Conservation (phyloP, 2,329 filamentous ascomycete genomes). For the Pyrenophora tritici-repentis region DNA sequence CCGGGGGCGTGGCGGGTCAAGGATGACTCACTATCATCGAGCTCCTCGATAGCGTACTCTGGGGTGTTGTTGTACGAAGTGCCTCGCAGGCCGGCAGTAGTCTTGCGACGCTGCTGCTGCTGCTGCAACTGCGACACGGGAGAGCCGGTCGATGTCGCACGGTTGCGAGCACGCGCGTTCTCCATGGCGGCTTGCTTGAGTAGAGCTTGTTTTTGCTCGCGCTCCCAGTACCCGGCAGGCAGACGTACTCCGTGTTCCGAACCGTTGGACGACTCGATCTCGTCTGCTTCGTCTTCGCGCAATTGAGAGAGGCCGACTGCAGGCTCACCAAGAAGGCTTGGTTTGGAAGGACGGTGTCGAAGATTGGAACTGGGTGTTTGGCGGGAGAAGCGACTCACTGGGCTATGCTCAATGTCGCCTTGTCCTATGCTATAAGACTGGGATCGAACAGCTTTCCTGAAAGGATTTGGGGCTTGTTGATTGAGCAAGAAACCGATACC, state of each 20-base stretch:
- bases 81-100: slow-evolving; percentile 59
- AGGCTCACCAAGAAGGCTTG: slow-evolving; percentile 72
- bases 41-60: slow-evolving; percentile 74
- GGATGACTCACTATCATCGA: slow-evolving; percentile 66
- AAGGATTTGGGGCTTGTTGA: slow-evolving; percentile 75
- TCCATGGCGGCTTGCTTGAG: slow-evolving; percentile 46
- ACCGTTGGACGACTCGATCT: slow-evolving; percentile 67
- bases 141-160: slow-evolving; percentile 36
- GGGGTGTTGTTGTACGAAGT: slow-evolving; percentile 62
- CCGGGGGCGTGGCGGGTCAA: slow-evolving; percentile 47
- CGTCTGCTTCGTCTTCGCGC: slow-evolving; percentile 57
- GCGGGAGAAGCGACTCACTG: slow-evolving; percentile 55
- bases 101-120: slow-evolving; percentile 34
- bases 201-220: slow-evolving; percentile 38
- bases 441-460: slow-evolving; percentile 89
- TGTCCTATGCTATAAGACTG: slow-evolving; percentile 97
- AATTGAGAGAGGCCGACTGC: slow-evolving; percentile 38
- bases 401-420: slow-evolving; percentile 61
- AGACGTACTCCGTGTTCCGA: slow-evolving; percentile 57
- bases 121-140: slow-evolving; percentile 27
- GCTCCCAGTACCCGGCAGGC: slow-evolving; percentile 40
- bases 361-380: slow-evolving; percentile 52
- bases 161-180: slow-evolving; percentile 42
- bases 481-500: slow-evolving; percentile 44
- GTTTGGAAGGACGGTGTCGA: slow-evolving; percentile 79